Percentiles rank a stretch among this genome's conserved stretches.
Evolutionary conservation across 2,329 filamentous ascomycete species (phyloP).

Genomic region (Arthrobotrys entomopaga): DNA sequence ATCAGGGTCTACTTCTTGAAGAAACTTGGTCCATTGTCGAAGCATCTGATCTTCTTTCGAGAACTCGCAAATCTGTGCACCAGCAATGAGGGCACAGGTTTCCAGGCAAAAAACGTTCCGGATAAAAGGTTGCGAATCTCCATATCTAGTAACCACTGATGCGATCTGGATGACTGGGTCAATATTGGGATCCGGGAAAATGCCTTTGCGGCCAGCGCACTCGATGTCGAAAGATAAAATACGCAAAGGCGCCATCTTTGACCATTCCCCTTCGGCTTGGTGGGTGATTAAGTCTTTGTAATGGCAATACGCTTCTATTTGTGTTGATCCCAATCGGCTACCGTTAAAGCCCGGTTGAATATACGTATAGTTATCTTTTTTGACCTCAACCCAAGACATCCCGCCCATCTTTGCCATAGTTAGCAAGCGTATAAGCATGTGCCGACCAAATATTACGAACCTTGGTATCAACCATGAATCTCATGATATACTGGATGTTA

Average conservation of each 20-base stretch:
- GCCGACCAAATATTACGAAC: constrained; percentile 64
- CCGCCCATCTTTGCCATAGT: constrained; percentile 73
- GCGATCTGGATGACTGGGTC: constrained; percentile 99
- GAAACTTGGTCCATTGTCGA: constrained; percentile 88
- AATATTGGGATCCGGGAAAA: constrained; percentile 90
- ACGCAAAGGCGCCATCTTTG: constrained; percentile 94
- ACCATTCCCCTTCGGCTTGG: constrained; percentile 90
- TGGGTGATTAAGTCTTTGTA: constrained; percentile 87
- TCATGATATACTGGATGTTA: constrained; percentile 90
- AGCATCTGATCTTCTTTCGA: constrained; percentile 87
- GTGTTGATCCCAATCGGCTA: constrained; percentile 86
- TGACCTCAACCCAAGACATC: constrained; percentile 95
- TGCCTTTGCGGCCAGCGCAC: constrained; percentile 94
- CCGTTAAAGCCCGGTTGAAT: constrained; percentile 67
- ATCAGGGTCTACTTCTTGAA: constrained; percentile 90
- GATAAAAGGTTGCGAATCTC: constrained; percentile 94
- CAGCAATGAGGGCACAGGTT: constrained; percentile 90
- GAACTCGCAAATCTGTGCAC: constrained; percentile 89
- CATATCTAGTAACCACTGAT: constrained; percentile 92
- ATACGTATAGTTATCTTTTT: constrained; percentile 73
- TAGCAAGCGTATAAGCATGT: constrained; percentile 25
- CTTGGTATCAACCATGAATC: constrained; percentile 98
- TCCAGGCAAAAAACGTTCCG: constrained; percentile 96
- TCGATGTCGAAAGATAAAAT: constrained; percentile 98
- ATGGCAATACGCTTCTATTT: constrained; percentile 89